phyloP scores from a whole-genome alignment of 768 basidiomycete genomes.

The Kwoniella mangroviensis region DNA sequence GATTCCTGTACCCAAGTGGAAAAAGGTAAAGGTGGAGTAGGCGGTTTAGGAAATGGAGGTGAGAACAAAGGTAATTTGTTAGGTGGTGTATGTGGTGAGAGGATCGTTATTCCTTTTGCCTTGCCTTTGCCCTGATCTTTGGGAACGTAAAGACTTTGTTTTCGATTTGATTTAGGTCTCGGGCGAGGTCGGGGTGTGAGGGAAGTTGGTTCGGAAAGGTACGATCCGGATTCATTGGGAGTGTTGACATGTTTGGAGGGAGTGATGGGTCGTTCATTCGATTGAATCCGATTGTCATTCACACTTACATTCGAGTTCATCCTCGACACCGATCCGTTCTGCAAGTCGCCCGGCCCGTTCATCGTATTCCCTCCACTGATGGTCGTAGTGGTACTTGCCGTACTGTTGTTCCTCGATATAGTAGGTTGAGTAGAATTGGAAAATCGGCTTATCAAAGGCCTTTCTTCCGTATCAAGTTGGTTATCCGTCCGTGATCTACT shows the following conservation, averaged over 20 bases:
- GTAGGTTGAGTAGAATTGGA: background rate
- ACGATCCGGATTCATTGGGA: background rate
- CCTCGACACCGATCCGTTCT: background rate
- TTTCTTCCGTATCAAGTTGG: background rate
- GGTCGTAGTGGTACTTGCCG: background rate
- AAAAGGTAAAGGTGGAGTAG: background rate
- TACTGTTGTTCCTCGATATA: background rate
- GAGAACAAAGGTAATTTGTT: constrained; percentile 4
- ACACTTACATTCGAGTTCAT: background rate
- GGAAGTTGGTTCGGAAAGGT: background rate
- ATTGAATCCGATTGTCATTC: background rate
- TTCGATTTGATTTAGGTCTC: background rate
- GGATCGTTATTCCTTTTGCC: background rate
- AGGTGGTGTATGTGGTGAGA: constrained; percentile 2
- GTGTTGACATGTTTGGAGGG: background rate
- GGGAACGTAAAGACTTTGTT: background rate
- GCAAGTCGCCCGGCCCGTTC: background rate
- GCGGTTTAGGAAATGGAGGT: constrained; percentile 8
- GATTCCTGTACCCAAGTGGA: background rate
- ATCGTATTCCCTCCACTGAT: background rate
- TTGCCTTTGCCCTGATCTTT: constrained; percentile 3
- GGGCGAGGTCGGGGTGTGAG: background rate
- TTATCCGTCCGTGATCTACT: background rate
- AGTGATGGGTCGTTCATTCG: background rate
- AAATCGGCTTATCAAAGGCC: background rate